Percentiles rank a stretch among this genome's conserved stretches.
Evolutionary conservation across 441 rosid species (phyloP).

Genomic region (Mallotus repandus): DNA sequence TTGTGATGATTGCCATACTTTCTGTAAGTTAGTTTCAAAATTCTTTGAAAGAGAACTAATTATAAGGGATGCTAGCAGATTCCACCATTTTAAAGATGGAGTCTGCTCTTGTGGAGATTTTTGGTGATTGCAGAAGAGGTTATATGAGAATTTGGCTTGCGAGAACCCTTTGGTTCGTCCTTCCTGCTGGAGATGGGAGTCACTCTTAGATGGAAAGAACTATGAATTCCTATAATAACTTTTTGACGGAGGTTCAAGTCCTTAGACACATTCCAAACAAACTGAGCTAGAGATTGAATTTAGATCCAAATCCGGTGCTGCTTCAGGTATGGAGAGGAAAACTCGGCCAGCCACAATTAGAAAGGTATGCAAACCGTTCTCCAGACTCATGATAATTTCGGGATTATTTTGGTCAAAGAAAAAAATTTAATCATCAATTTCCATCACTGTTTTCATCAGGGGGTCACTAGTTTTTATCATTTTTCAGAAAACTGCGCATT

Average conservation of each 20-base stretch:
- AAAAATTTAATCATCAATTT: no score
- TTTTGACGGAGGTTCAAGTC: no score
- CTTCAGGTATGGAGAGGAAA: no score
- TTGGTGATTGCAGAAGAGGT: conserved; percentile 40
- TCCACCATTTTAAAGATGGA: conserved; percentile 80
- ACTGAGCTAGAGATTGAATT: no score
- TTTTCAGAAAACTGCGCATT: not conserved
- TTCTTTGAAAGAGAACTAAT: conserved; percentile 49
- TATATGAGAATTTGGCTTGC: not conserved
- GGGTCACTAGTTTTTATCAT: not conserved
- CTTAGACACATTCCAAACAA: no score
- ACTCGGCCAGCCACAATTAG: not conserved
- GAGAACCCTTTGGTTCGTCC: not conserved
- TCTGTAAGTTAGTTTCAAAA: conserved; percentile 73
- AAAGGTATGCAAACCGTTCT: not conserved
- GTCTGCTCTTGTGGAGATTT: conserved; percentile 77
- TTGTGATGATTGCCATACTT: conserved; percentile 83
- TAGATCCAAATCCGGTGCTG: no score
- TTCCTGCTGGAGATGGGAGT: not conserved
- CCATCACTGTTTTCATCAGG: not conserved
- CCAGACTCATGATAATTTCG: not conserved
- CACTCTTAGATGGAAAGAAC: conserved; percentile 4
- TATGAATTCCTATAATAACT: not conserved
- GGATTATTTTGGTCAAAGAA: conserved; percentile 1
- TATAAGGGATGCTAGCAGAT: conserved; percentile 81